These are phyloP conservation scores for Pholiota conissans DNA, from an alignment of 768 basidiomycete species.

Conservation along the genomic window DNA sequence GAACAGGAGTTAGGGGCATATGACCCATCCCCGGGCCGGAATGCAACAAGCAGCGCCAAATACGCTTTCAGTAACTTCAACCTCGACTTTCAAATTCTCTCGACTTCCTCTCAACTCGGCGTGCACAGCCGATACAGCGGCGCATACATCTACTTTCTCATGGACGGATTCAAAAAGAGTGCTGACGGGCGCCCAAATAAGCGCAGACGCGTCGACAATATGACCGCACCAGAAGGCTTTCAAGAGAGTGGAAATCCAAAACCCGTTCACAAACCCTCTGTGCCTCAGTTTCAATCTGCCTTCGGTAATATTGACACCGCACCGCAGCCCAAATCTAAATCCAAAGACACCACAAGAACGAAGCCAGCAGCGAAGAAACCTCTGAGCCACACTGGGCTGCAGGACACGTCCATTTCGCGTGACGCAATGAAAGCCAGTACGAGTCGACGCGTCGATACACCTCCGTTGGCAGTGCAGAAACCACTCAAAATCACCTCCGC, in stretches of 20 bases:
- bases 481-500: not conserved
- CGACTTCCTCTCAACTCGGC: too few relatives aligned
- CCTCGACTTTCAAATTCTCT: too few relatives aligned
- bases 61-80: too few relatives aligned
- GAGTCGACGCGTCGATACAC: not conserved
- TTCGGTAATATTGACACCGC: slow-evolving; percentile 4
- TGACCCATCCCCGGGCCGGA: too few relatives aligned
- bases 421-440: not conserved
- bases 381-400: not conserved
- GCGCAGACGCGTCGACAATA: slow-evolving; percentile 13
- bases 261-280: slow-evolving; percentile 6
- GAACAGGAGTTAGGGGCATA: too few relatives aligned
- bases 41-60: too few relatives aligned
- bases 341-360: not conserved
- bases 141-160: too few relatives aligned
- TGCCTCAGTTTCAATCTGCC: slow-evolving; percentile 12
- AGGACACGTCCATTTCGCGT: not conserved
- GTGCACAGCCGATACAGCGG: too few relatives aligned
- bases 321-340: not conserved
- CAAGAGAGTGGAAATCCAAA: not conserved
- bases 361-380: not conserved
- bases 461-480: not conserved
- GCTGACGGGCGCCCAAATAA: slow-evolving; percentile 10
- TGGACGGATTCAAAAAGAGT: not conserved
- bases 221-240: slow-evolving; percentile 17